Percentiles rank a stretch among this genome's conserved stretches.
Evolutionary conservation across 163 green algal genomes (phyloP).

Genomic region (Prototheca cutis): DNA sequence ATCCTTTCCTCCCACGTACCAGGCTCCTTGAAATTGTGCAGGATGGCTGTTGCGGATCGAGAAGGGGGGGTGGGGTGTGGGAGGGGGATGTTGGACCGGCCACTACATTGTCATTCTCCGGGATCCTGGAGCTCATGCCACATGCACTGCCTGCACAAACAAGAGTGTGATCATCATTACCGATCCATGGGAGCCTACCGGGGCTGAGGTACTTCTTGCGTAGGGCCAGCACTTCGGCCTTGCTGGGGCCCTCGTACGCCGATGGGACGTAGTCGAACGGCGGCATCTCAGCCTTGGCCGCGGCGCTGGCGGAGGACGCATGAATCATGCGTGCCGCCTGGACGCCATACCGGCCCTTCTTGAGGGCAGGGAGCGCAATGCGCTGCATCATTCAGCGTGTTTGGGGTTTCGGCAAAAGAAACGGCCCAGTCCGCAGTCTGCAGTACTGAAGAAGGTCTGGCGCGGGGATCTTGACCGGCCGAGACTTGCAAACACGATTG

Average conservation of each 20-base stretch:
- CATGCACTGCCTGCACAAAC: not conserved
- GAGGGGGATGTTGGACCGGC: not conserved
- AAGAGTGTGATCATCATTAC: not conserved
- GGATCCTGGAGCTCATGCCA: not conserved
- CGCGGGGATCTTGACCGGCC: too few species aligned
- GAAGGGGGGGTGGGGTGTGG: not conserved
- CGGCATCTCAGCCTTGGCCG: conserved; percentile 33
- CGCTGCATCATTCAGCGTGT: too few species aligned
- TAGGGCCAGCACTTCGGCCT: conserved; percentile 68
- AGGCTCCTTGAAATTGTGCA: conserved; percentile 86
- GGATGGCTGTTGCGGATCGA: conserved; percentile 68
- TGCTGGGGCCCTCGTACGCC: conserved; percentile 69
- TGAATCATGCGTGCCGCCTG: too few species aligned
- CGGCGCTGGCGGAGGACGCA: too few species aligned
- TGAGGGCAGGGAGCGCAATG: too few species aligned
- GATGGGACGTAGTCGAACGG: conserved; percentile 47
- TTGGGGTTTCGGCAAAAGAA: too few species aligned
- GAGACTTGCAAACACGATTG: too few species aligned
- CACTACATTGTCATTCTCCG: not conserved
- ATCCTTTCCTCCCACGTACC: too few species aligned
- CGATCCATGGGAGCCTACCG: conserved; percentile 26
- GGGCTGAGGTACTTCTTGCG: conserved; percentile 77
- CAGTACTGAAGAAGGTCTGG: too few species aligned
- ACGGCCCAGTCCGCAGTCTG: too few species aligned
- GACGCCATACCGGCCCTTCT: too few species aligned